These are phyloP conservation scores for Alternaria sp. DNA, from an alignment of 2,329 filamentous ascomycete genomes.

Conservation along the genomic window DNA sequence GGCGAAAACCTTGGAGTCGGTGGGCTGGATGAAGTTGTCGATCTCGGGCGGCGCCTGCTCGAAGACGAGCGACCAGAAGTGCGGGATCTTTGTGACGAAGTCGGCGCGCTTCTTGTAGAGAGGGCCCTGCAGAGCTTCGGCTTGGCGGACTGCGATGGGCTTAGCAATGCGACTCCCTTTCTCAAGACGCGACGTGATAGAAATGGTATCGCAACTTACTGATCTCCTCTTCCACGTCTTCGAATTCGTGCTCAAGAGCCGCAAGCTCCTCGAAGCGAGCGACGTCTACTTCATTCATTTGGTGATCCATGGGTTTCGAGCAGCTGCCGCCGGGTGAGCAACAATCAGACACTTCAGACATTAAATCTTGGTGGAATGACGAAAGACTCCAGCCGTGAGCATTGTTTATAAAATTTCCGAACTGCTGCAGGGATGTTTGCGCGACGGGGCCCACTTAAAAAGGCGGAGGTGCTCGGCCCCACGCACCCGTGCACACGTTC, in stretches of 20 bases:
- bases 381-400: constrained; percentile 8
- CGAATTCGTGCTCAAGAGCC: constrained; percentile 82
- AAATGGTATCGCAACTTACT: constrained; percentile 57
- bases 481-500: not conserved
- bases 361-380: not conserved
- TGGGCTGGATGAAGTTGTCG: constrained; percentile 84
- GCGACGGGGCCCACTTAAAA: constrained; percentile 7
- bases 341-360: not conserved
- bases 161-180: constrained; percentile 11
- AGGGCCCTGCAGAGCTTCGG: constrained; percentile 69
- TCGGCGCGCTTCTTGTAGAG: constrained; percentile 79
- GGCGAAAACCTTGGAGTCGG: constrained; percentile 76
- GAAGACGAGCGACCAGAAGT: constrained; percentile 95
- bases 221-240: constrained; percentile 81
- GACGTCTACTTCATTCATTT: constrained; percentile 33
- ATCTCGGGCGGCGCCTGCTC: constrained; percentile 85
- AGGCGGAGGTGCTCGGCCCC: constrained; percentile 19
- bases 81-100: constrained; percentile 73
- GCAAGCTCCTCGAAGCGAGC: constrained; percentile 74
- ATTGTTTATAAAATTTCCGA: constrained; percentile 22
- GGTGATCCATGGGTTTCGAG: constrained; percentile 27
- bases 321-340: not conserved
- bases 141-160: constrained; percentile 68
- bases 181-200: not conserved
- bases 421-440: constrained; percentile 15